Evolutionary conservation across 139 green algal species (phyloP).

Genomic region (Coelastrella sp.): DNA sequence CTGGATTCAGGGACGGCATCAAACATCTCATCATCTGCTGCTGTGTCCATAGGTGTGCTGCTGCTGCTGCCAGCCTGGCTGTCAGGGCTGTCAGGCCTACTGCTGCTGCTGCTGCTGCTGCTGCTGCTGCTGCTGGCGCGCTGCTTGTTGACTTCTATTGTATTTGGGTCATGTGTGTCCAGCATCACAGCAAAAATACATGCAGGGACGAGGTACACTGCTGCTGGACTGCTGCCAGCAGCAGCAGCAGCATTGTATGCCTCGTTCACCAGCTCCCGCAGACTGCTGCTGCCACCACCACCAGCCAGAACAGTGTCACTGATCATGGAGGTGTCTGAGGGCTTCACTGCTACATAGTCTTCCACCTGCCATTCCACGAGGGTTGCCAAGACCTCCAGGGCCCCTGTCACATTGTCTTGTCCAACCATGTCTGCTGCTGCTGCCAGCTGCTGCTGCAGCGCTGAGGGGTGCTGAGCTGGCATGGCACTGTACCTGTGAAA

Average conservation of each 20-base stretch:
- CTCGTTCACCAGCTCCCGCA: conserved; percentile 3
- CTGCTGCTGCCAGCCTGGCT: conserved; percentile 34
- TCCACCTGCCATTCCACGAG: conserved; percentile 31
- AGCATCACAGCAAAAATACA: conserved; percentile 49
- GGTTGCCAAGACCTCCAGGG: background rate
- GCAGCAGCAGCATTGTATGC: conserved; percentile 25
- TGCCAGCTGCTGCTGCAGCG: conserved; percentile 7
- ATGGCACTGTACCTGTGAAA: background rate
- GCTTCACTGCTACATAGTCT: background rate
- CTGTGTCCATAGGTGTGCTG: conserved; percentile 13
- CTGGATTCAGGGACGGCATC: background rate
- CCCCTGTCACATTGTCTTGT: conserved; percentile 14
- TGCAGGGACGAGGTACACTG: conserved; percentile 41
- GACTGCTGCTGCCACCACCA: conserved; percentile 7
- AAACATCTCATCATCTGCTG: conserved; percentile 34
- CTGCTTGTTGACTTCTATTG: background rate
- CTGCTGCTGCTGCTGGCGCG: background rate
- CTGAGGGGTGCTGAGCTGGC: background rate
- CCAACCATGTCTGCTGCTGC: background rate
- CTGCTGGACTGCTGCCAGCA: background rate
- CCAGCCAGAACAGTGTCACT: background rate
- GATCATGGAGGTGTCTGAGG: conserved; percentile 1
- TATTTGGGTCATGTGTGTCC: conserved; percentile 18
- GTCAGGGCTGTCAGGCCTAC: conserved; percentile 16
- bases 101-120: background rate